Evolutionary conservation across 371 early-diverging fungal genomes (phyloP).

Genomic region (Mucor indicus): DNA sequence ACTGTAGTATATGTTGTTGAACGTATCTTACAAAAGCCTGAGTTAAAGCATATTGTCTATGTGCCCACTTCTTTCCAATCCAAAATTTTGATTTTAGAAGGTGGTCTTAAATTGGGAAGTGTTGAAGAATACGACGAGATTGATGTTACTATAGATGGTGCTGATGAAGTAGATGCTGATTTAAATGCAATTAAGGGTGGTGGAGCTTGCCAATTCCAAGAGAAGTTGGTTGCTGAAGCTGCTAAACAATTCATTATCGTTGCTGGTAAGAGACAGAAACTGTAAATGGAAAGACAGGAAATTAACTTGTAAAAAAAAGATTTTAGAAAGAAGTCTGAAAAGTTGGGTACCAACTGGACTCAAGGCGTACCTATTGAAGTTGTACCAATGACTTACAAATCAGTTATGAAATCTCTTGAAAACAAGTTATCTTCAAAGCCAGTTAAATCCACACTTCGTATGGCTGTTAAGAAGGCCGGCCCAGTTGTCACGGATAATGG

Average conservation of each 20-base stretch:
- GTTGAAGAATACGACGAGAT: conserved; percentile 70
- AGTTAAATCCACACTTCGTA: conserved; percentile 59
- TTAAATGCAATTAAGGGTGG: conserved; percentile 94
- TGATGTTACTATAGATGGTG: conserved; percentile 94
- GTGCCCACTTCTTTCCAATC: conserved; percentile 94
- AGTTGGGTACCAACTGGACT: conserved; percentile 78
- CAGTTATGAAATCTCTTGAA: conserved; percentile 12
- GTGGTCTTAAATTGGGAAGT: conserved; percentile 63
- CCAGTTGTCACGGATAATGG: conserved; percentile 95
- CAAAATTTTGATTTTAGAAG: conserved; percentile 71
- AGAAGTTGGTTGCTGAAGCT: conserved; percentile 86
- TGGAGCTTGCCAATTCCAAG: conserved; percentile 90
- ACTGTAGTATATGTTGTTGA: conserved; percentile 87
- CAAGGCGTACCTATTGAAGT: conserved; percentile 92
- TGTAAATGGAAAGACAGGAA: too few relatives aligned
- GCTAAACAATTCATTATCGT: conserved; percentile 83
- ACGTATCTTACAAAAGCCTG: conserved; percentile 66
- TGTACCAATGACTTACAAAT: conserved; percentile 70
- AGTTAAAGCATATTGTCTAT: conserved; percentile 64
- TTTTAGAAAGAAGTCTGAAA: conserved; percentile 75
- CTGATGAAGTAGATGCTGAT: conserved; percentile 84
- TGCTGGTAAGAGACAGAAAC: conserved; percentile 69
- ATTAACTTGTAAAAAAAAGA: conserved; percentile 55
- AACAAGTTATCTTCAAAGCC: conserved; percentile 24
- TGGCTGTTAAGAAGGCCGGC: conserved; percentile 85